Percentiles rank a stretch among this genome's conserved stretches.
Evolutionary conservation across 345 rosid genomes (phyloP).

Genomic region (Arabidopsis thaliana): DNA sequence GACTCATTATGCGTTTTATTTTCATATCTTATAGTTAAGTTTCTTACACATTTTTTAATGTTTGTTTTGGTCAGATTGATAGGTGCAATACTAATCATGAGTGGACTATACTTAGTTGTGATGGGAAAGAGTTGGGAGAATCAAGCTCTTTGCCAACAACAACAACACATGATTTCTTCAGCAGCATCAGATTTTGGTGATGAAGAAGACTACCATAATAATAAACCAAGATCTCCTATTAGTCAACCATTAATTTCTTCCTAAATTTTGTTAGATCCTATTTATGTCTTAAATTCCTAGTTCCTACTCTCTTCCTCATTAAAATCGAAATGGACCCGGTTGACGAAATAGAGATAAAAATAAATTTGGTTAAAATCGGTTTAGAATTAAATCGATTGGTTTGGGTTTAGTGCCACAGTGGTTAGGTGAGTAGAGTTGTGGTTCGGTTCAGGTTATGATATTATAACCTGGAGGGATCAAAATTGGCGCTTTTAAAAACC

Average conservation of each 20-base stretch:
- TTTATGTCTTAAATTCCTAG: no score
- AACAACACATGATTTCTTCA: conserved; percentile 16
- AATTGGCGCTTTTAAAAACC: background rate
- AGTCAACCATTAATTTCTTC: conserved; percentile 49
- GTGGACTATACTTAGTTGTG: conserved; percentile 65
- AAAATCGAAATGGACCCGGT: background rate
- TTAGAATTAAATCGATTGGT: background rate
- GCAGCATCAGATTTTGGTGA: conserved; percentile 24
- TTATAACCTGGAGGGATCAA: background rate
- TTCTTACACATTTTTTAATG: background rate
- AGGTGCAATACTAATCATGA: conserved; percentile 61
- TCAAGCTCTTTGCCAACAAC: conserved; percentile 39
- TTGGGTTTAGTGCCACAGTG: background rate
- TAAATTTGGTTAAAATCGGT: conserved; percentile 26
- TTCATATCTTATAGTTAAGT: background rate
- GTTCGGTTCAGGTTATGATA: conserved; percentile 12
- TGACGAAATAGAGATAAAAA: background rate
- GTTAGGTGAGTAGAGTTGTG: background rate
- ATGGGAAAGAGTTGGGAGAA: conserved; percentile 66
- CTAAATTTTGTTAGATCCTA: background rate
- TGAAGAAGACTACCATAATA: conserved; percentile 13
- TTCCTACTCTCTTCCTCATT: background rate
- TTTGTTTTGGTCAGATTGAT: conserved; percentile 49
- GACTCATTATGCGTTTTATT: background rate
- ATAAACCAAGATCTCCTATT: conserved; percentile 37